Evolutionary conservation across 345 rosid species (phyloP).

Genomic region (Citrus hindsii): DNA sequence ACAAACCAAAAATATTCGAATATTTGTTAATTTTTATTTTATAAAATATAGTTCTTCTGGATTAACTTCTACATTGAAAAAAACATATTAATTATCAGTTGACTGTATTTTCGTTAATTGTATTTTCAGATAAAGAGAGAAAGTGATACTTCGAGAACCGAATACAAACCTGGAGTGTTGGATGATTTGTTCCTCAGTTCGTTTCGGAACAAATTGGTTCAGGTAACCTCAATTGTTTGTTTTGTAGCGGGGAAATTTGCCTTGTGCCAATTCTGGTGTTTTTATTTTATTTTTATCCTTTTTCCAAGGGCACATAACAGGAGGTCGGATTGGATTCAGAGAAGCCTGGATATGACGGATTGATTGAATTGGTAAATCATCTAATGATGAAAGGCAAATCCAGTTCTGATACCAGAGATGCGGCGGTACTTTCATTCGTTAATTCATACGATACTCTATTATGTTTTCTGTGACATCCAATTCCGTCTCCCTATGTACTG

Average conservation of each 20-base stretch:
- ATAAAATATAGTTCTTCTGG: too few species aligned
- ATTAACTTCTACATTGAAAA: neutral
- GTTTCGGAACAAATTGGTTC: slow-evolving; percentile 68
- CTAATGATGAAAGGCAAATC: slow-evolving; percentile 58
- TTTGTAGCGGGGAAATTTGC: too few species aligned
- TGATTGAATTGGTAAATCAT: slow-evolving; percentile 68
- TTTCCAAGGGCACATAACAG: slow-evolving; percentile 39
- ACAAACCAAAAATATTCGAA: neutral
- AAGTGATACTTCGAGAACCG: slow-evolving; percentile 23
- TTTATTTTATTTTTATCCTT: too few species aligned
- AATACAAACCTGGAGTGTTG: slow-evolving; percentile 45
- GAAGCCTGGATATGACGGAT: slow-evolving; percentile 78
- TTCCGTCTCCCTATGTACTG: neutral
- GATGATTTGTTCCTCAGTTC: slow-evolving; percentile 59
- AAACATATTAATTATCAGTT: too few species aligned
- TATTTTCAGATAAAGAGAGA: slow-evolving; percentile 28
- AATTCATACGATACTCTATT: neutral
- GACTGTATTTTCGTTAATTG: neutral
- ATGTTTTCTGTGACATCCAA: neutral
- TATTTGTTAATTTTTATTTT: neutral
- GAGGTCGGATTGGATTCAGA: slow-evolving; percentile 95
- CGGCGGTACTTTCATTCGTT: slow-evolving; percentile 42
- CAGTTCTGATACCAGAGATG: slow-evolving; percentile 56
- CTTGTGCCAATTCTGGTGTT: too few species aligned
- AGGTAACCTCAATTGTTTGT: slow-evolving; percentile 35